Conservation (phyloP, 768 basidiomycete genomes). For the Hebeloma cylindrosporum region DNA sequence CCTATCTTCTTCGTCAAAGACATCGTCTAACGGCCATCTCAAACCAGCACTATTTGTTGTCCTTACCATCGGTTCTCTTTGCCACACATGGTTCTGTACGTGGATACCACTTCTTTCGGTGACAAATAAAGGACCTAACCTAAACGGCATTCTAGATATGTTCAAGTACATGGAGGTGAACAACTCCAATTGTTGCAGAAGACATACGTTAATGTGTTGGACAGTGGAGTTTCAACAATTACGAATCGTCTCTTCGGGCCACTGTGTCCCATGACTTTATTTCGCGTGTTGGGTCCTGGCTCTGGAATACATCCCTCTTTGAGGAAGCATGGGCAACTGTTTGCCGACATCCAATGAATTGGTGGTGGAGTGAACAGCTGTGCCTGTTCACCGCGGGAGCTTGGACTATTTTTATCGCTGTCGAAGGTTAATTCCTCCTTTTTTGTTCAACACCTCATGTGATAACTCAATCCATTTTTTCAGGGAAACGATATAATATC, state of each 20-base stretch:
- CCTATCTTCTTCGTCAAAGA: slow-evolving; percentile 5
- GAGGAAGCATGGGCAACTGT: slow-evolving; percentile 55
- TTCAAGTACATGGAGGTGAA: slow-evolving; percentile 33
- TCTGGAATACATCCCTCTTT: slow-evolving; percentile 54
- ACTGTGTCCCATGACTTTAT: slow-evolving; percentile 12
- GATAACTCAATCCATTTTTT: neutral
- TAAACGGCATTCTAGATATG: slow-evolving; percentile 26
- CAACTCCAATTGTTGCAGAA: neutral
- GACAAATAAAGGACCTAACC: neutral
- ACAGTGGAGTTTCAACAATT: slow-evolving; percentile 57
- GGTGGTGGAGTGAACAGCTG: slow-evolving; percentile 74
- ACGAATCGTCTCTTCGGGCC: slow-evolving; percentile 29
- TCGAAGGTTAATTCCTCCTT: slow-evolving; percentile 43
- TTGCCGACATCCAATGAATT: slow-evolving; percentile 47
- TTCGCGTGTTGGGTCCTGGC: slow-evolving; percentile 50
- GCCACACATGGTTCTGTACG: slow-evolving; percentile 39
- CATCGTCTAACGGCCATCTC: neutral
- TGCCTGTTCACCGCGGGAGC: slow-evolving; percentile 59
- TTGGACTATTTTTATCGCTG: slow-evolving; percentile 52
- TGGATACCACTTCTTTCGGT: neutral
- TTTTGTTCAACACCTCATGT: slow-evolving; percentile 13
- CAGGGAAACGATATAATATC: slow-evolving; percentile 40
- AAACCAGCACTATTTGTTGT: slow-evolving; percentile 15
- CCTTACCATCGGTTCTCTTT: slow-evolving; percentile 27
- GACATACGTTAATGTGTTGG: neutral